These are phyloP conservation scores for Neurospora sublineolata DNA, from an alignment of 495 filamentous ascomycete genomes.

Conservation along the genomic window DNA sequence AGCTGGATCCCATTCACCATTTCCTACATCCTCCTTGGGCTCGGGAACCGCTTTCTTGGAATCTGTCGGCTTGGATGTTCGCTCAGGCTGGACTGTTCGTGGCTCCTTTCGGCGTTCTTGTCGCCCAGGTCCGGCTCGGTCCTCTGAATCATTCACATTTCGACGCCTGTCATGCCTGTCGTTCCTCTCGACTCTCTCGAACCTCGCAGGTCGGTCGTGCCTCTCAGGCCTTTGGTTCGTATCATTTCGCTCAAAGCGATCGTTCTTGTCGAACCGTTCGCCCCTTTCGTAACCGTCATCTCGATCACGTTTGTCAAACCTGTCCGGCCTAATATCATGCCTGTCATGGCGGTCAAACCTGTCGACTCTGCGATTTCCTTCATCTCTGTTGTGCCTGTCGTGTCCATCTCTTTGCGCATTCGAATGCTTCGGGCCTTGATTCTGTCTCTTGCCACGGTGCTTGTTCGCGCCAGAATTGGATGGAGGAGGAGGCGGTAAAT, in stretches of 20 bases:
- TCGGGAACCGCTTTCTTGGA: background rate
- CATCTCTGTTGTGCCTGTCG: background rate
- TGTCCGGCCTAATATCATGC: background rate
- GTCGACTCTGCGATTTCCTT: background rate
- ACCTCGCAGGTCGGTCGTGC: background rate
- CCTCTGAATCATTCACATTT: background rate
- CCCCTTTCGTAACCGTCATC: background rate
- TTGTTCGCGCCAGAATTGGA: constrained; percentile 4
- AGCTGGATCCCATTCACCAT: constrained; percentile 22
- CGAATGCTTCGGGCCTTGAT: constrained; percentile 9
- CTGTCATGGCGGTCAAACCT: background rate
- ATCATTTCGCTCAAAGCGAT: background rate
- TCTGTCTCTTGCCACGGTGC: constrained; percentile 12
- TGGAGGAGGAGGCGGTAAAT: constrained; percentile 4
- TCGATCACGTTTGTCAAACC: background rate
- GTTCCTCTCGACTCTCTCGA: background rate
- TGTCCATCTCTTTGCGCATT: constrained; percentile 6
- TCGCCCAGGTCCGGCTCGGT: background rate
- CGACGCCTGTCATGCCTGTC: background rate
- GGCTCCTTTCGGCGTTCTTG: background rate
- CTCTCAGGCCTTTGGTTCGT: background rate
- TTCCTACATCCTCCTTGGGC: constrained; percentile 3
- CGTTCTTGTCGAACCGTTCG: background rate
- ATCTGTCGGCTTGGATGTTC: background rate
- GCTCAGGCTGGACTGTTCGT: background rate